Percentiles rank a stretch among this genome's conserved stretches.
Conservation (phyloP, 2,329 filamentous ascomycete species). For the Calonectria henricotiae region DNA sequence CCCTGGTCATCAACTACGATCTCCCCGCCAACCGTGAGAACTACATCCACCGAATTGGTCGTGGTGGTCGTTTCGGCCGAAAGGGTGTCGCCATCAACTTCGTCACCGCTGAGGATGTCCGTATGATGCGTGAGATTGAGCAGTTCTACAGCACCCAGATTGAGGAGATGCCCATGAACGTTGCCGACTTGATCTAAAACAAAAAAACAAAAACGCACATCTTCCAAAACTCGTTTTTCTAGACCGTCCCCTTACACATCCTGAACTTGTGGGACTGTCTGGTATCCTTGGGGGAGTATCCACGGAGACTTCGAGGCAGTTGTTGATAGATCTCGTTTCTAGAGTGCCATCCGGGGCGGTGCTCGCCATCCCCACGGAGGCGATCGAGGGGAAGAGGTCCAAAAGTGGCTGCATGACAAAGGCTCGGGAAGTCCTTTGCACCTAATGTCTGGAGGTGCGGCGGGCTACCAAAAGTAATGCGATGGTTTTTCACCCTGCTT, state of each 20-base stretch:
- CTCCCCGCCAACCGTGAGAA: slow-evolving; percentile 99
- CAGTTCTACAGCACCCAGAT: slow-evolving; percentile 99
- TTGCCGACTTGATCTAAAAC: slow-evolving; percentile 82
- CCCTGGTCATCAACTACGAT: slow-evolving; percentile 99
- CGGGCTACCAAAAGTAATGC: slow-evolving; percentile 64
- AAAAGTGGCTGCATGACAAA: slow-evolving; percentile 58
- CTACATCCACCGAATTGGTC: slow-evolving; percentile 99
- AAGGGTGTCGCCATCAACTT: slow-evolving; percentile 99
- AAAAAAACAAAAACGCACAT: slow-evolving; percentile 47
- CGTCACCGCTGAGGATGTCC: slow-evolving; percentile 98
- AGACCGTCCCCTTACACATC: slow-evolving; percentile 47
- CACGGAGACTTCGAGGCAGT: slow-evolving; percentile 57
- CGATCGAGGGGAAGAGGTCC: slow-evolving; percentile 54
- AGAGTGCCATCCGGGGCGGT: slow-evolving; percentile 55
- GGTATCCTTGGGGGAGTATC: slow-evolving; percentile 54
- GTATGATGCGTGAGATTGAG: slow-evolving; percentile 99
- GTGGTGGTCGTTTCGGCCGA: slow-evolving; percentile 99
- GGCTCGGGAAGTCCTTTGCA: slow-evolving; percentile 60
- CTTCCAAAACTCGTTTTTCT: slow-evolving; percentile 48
- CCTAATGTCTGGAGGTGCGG: slow-evolving; percentile 59
- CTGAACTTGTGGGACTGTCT: slow-evolving; percentile 51
- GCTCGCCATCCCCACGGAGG: slow-evolving; percentile 53
- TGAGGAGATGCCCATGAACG: slow-evolving; percentile 99
- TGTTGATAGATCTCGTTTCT: slow-evolving; percentile 63
- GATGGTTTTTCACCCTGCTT: slow-evolving; percentile 57